A percentile compares a stretch with the other conserved stretches of the same genome.
phyloP scores from a whole-genome alignment of 129 eudicot species.

The Arctium minus region DNA sequence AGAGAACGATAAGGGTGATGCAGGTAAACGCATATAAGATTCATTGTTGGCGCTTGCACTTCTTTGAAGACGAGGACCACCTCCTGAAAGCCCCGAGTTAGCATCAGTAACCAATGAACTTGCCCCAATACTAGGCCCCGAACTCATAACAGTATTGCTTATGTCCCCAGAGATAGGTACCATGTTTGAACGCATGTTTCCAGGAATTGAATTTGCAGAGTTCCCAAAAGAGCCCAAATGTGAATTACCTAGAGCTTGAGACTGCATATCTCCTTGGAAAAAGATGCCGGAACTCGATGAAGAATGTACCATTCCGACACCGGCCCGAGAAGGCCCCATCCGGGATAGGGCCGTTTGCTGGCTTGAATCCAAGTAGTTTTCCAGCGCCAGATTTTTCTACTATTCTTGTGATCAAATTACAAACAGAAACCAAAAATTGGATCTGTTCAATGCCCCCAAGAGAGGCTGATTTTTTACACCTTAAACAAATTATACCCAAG shows the following conservation, averaged over 20 bases:
- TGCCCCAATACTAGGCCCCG: slow-evolving; percentile 83
- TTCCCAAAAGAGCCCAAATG: slow-evolving; percentile 68
- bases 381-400: slow-evolving; percentile 54
- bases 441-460: slow-evolving; percentile 1
- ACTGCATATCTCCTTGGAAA: slow-evolving; percentile 74
- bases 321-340: slow-evolving; percentile 83
- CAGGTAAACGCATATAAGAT: slow-evolving; percentile 73
- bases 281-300: slow-evolving; percentile 78
- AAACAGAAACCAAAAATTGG: not conserved
- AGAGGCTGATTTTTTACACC: slow-evolving; percentile 6
- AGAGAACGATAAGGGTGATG: slow-evolving; percentile 86
- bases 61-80: slow-evolving; percentile 75
- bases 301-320: slow-evolving; percentile 75
- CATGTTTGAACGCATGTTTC: slow-evolving; percentile 46
- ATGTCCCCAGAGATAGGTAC: slow-evolving; percentile 69
- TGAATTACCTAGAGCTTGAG: slow-evolving; percentile 56
- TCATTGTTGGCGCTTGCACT: slow-evolving; percentile 80
- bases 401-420: not conserved
- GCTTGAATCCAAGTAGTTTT: slow-evolving; percentile 61
- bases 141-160: slow-evolving; percentile 51
- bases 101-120: slow-evolving; percentile 96
- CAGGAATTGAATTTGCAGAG: slow-evolving; percentile 48
- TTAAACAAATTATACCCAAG: not conserved
- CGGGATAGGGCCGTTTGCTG: slow-evolving; percentile 53
- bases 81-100: slow-evolving; percentile 90